Base-by-base conservation (phyloP, 805 yeast species). In the Torulaspora microellipsoides region DNA sequence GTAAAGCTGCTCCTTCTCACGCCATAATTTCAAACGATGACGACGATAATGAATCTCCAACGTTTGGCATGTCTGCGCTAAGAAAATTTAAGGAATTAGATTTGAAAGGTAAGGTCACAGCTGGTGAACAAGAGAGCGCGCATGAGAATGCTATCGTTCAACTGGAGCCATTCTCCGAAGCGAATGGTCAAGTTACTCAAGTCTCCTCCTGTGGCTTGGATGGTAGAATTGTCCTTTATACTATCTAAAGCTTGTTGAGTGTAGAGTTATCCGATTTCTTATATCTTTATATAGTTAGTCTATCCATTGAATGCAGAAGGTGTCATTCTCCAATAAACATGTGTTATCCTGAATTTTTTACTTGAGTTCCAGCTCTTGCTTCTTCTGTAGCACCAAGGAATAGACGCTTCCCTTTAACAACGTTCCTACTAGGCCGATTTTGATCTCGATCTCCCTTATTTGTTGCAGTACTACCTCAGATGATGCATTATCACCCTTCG, bases 81-180 rank as follows among this genome's bases (percentile, higher is more conserved):
- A 85, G 85, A 69, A 88, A 91, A 90, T 93, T 93, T 72, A 82
- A 87, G 67, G 96, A 91, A 66, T 71, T 93, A 76, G 99, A 93
- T 68, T 76, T 91, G 64, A 93, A 89, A 73, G 99, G 99, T 47
- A 77, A 85, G 45, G 78, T 78, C 40, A 72, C 66, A 43, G 63
- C 63, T 27, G 66, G 68, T 40, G 70, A 73, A 31, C 65, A 75
- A 27, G 74, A 70, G 31, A 88, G 96, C 12, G 77, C 86, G 46
- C 98, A 93, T 69, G 96, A 90, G 68, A 93, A 91, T 68, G 82
- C 96, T 29, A 83, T 93, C 61, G 78, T 84, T 42, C 76, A 79
- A 38, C 65, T 91, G 43, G 74, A 80, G 53, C 69, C 78, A 31
- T 78, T 66, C 51, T 68, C 69, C 43, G 75, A 68, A 45, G 54